These are phyloP conservation scores for Phylloporus rhodoxanthus DNA, from an alignment of 768 basidiomycete genomes.

Conservation along the genomic window DNA sequence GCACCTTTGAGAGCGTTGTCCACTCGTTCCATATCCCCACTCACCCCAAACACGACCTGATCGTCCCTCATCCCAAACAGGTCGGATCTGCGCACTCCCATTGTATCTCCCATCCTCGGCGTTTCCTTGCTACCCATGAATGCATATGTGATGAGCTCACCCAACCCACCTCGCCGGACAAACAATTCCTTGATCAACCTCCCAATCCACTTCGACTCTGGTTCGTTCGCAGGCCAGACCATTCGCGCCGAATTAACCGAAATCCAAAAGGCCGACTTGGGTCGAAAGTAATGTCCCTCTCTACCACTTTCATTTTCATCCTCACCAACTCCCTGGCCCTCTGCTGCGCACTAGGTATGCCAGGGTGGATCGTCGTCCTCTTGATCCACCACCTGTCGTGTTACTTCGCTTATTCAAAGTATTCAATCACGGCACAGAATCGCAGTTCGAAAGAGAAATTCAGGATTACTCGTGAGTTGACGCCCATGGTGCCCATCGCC, in stretches of 20 bases:
- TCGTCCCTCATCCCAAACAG: constrained; percentile 5
- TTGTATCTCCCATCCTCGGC: background rate
- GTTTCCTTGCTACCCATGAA: constrained; percentile 14
- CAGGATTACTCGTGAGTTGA: constrained; percentile 43
- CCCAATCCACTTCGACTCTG: constrained; percentile 51
- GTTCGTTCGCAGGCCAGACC: constrained; percentile 54
- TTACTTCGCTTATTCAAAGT: constrained; percentile 49
- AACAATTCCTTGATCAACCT: constrained; percentile 25
- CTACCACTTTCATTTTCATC: background rate
- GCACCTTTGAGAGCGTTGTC: background rate
- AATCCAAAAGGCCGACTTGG: constrained; percentile 61
- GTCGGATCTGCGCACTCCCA: constrained; percentile 2
- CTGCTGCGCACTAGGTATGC: constrained; percentile 39
- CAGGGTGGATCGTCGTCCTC: constrained; percentile 56
- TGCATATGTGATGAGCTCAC: constrained; percentile 5
- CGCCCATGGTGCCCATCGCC: background rate
- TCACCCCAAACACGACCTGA: constrained; percentile 13
- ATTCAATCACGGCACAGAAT: constrained; percentile 33
- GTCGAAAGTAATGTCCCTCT: constrained; percentile 51
- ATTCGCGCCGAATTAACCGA: constrained; percentile 53
- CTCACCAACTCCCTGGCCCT: constrained; percentile 2
- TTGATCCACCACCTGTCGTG: constrained; percentile 62
- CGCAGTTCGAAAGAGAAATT: constrained; percentile 44
- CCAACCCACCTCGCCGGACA: constrained; percentile 23
- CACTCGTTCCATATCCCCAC: constrained; percentile 5